Conservation (phyloP, 352 stramenopile species). For the Thalassiosira mediterranea region DNA sequence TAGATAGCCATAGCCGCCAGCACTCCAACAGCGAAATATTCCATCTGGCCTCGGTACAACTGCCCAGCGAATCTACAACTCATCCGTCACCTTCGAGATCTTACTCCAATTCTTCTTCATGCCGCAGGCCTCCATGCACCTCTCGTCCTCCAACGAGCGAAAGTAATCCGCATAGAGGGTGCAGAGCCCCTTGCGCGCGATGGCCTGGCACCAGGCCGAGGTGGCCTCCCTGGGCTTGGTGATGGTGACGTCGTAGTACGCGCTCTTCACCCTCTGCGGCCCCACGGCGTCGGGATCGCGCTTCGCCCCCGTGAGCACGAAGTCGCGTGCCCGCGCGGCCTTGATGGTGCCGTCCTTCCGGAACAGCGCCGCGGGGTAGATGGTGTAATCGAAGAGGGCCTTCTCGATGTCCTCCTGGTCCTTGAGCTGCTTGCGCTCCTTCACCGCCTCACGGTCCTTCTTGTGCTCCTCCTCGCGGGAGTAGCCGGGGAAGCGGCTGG, state of each 20-base stretch:
- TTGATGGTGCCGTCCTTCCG: conserved; percentile 82
- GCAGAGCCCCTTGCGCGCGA: conserved; percentile 74
- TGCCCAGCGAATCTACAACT: too few relatives aligned
- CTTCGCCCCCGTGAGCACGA: conserved; percentile 47
- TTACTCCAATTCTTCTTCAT: conserved; percentile 70
- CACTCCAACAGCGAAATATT: too few relatives aligned
- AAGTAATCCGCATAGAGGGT: conserved; percentile 79
- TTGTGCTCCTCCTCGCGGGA: conserved; percentile 65
- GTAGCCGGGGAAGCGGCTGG: conserved; percentile 71
- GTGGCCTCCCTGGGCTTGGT: conserved; percentile 70
- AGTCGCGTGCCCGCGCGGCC: conserved; percentile 68
- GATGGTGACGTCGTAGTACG: conserved; percentile 82
- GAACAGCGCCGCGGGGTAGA: conserved; percentile 79
- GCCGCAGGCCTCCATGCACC: conserved; percentile 75
- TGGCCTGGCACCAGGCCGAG: conserved; percentile 76
- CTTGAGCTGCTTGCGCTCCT: conserved; percentile 79
- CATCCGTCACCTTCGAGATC: conserved; percentile 36
- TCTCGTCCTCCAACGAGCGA: conserved; percentile 61
- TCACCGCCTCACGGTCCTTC: conserved; percentile 65
- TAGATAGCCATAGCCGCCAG: too few relatives aligned
- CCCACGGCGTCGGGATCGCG: conserved; percentile 42
- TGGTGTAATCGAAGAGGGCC: conserved; percentile 81
- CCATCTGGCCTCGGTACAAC: too few relatives aligned
- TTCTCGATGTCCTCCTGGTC: conserved; percentile 83
- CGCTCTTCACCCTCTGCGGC: conserved; percentile 73